Evolutionary conservation across 2,329 filamentous ascomycete species (phyloP).

Genomic region (Chlorencoelia australis): DNA sequence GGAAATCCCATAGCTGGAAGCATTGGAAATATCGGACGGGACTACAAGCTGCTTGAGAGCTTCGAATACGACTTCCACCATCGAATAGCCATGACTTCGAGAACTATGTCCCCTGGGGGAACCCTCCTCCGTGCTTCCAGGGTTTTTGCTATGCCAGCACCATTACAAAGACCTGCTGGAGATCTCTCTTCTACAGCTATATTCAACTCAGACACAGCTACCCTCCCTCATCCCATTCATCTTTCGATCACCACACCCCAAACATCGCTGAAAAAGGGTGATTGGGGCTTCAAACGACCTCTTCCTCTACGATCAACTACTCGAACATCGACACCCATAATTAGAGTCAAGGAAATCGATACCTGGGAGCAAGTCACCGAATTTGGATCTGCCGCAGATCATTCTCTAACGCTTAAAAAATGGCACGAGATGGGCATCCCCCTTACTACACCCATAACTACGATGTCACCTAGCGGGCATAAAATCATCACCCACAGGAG

Average conservation of each 20-base stretch:
- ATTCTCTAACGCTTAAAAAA: slow-evolving; percentile 71
- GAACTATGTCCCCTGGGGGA: slow-evolving; percentile 47
- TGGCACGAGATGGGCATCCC: slow-evolving; percentile 75
- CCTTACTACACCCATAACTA: slow-evolving; percentile 42
- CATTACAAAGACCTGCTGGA: slow-evolving; percentile 52
- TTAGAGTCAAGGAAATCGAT: slow-evolving; percentile 71
- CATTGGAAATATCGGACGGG: no score
- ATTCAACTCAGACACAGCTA: slow-evolving; percentile 57
- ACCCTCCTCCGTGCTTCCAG: slow-evolving; percentile 76
- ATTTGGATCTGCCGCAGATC: slow-evolving; percentile 73
- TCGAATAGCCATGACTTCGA: slow-evolving; percentile 22
- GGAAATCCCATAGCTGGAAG: no score
- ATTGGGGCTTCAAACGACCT: slow-evolving; percentile 87
- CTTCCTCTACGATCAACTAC: slow-evolving; percentile 68
- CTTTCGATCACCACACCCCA: slow-evolving; percentile 72
- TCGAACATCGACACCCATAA: slow-evolving; percentile 60
- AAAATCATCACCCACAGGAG: slow-evolving; percentile 27
- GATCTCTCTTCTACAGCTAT: slow-evolving; percentile 38
- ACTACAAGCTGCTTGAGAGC: no score
- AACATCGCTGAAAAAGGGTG: slow-evolving; percentile 63
- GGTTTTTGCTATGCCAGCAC: slow-evolving; percentile 76
- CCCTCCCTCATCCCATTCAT: slow-evolving; percentile 67
- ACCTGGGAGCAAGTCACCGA: slow-evolving; percentile 83
- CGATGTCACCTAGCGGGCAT: neutral
- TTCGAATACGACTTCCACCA: no score